Evolutionary conservation across 2,329 filamentous ascomycete species (phyloP).

Genomic region (Thelonectria olida): DNA sequence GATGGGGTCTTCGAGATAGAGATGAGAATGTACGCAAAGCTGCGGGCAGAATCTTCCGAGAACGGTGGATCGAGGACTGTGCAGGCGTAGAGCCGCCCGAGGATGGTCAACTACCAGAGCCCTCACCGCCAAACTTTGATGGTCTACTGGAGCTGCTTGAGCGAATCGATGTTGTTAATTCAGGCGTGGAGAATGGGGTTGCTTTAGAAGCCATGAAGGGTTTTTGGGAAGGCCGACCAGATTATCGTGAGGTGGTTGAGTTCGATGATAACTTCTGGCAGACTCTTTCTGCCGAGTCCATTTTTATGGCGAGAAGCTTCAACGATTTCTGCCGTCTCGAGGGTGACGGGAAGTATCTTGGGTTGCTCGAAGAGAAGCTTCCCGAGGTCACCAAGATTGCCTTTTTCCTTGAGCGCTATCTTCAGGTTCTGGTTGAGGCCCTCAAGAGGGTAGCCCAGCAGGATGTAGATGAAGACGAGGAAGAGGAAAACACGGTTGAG

Average conservation of each 20-base stretch:
- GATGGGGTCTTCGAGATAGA: conserved; percentile 93
- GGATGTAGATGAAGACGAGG: conserved; percentile 67
- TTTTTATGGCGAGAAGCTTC: conserved; percentile 91
- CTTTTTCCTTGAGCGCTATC: conserved; percentile 84
- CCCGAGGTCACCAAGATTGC: conserved; percentile 93
- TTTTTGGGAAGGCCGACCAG: conserved; percentile 93
- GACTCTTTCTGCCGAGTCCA: conserved; percentile 82
- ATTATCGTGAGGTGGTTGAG: conserved; percentile 76
- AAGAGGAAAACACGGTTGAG: conserved; percentile 86
- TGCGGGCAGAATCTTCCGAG: conserved; percentile 87
- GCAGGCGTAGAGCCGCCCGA: conserved; percentile 72
- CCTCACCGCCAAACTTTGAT: conserved; percentile 76
- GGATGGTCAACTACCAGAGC: conserved; percentile 64
- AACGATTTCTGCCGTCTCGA: conserved; percentile 89
- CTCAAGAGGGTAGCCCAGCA: conserved; percentile 66
- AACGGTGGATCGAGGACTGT: conserved; percentile 98
- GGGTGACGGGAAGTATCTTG: conserved; percentile 77
- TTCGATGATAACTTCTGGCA: conserved; percentile 84
- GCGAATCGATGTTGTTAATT: conserved; percentile 91
- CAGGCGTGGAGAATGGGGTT: conserved; percentile 88
- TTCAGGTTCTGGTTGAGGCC: conserved; percentile 72
- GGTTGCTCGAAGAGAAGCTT: conserved; percentile 88
- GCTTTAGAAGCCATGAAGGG: conserved; percentile 93
- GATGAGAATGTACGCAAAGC: conserved; percentile 95
- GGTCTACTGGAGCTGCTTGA: conserved; percentile 90